Percentiles rank a stretch among this genome's conserved stretches.
phyloP scores from a whole-genome alignment of 352 stramenopile genomes.

The Phytophthora ohioensis region DNA sequence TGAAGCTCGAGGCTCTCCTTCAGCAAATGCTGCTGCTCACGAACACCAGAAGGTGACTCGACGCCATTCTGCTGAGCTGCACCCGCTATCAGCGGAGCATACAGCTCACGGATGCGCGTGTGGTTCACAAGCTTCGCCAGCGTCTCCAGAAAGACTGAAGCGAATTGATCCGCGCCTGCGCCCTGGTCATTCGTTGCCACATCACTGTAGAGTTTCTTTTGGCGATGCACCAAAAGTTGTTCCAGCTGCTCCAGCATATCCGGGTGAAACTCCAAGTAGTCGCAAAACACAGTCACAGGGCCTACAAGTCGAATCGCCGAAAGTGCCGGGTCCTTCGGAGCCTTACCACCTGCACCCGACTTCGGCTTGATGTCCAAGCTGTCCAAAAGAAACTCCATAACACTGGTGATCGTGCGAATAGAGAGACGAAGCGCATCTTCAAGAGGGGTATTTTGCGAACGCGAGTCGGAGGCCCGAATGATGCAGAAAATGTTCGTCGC shows the following conservation, averaged over 20 bases:
- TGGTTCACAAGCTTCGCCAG: slow-evolving; percentile 73
- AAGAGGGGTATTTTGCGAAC: slow-evolving; percentile 23
- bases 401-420: slow-evolving; percentile 49
- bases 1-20: slow-evolving; percentile 82
- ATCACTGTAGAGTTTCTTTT: slow-evolving; percentile 42
- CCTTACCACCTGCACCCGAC: slow-evolving; percentile 18
- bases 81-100: slow-evolving; percentile 37
- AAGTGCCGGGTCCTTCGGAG: slow-evolving; percentile 32
- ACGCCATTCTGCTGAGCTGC: slow-evolving; percentile 17
- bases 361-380: slow-evolving; percentile 41
- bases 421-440: slow-evolving; percentile 70
- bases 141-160: slow-evolving; percentile 51
- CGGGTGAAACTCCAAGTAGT: slow-evolving; percentile 67
- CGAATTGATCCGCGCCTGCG: slow-evolving; percentile 36
- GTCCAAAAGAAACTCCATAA: slow-evolving; percentile 62
- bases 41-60: slow-evolving; percentile 34
- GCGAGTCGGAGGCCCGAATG: slow-evolving; percentile 44
- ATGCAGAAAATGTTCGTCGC: slow-evolving; percentile 85
- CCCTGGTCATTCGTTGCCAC: slow-evolving; percentile 32
- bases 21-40: slow-evolving; percentile 57
- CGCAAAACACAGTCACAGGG: slow-evolving; percentile 71
- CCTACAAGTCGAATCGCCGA: slow-evolving; percentile 53
- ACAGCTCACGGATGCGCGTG: slow-evolving; percentile 49
- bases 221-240: slow-evolving; percentile 31
- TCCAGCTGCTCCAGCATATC: slow-evolving; percentile 59